phyloP scores from a whole-genome alignment of 169 alveolate species.

The Plasmodium gaboni region DNA sequence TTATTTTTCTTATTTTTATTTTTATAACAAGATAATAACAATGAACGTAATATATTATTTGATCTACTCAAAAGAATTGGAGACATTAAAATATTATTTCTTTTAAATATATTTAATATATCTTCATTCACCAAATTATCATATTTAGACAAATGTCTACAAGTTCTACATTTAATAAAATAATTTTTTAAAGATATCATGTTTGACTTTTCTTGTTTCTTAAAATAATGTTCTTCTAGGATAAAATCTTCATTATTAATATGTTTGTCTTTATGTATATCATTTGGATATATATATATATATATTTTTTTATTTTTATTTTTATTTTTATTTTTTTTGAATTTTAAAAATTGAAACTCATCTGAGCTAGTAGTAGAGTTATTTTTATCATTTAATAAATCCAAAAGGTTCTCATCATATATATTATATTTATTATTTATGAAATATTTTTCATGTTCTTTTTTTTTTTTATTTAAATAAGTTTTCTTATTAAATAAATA shows the following conservation, averaged over 20 bases:
- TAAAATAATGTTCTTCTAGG: not conserved
- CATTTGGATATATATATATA: too few species aligned
- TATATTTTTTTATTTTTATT: not conserved
- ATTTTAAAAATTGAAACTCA: conserved; percentile 22
- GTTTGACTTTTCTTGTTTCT: not conserved
- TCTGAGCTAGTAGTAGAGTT: conserved; percentile 40
- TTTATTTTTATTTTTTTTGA: not conserved
- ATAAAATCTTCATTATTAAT: not conserved
- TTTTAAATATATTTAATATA: conserved; percentile 14
- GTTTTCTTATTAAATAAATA: conserved; percentile 4
- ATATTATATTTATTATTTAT: not conserved
- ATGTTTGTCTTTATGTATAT: not conserved
- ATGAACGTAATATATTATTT: not conserved
- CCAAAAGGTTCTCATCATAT: not conserved
- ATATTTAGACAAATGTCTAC: conserved; percentile 28
- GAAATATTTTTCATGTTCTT: not conserved
- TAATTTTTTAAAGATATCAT: not conserved
- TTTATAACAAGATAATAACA: not conserved
- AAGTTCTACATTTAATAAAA: conserved; percentile 32
- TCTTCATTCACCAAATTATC: conserved; percentile 55
- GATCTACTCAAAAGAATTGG: conserved; percentile 39
- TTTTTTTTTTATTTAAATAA: conserved; percentile 13
- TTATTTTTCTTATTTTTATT: conserved; percentile 7
- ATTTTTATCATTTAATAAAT: not conserved
- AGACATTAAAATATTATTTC: not conserved